phyloP scores from a whole-genome alignment of 371 early-diverging fungal species.

The Mortierella sp. region DNA sequence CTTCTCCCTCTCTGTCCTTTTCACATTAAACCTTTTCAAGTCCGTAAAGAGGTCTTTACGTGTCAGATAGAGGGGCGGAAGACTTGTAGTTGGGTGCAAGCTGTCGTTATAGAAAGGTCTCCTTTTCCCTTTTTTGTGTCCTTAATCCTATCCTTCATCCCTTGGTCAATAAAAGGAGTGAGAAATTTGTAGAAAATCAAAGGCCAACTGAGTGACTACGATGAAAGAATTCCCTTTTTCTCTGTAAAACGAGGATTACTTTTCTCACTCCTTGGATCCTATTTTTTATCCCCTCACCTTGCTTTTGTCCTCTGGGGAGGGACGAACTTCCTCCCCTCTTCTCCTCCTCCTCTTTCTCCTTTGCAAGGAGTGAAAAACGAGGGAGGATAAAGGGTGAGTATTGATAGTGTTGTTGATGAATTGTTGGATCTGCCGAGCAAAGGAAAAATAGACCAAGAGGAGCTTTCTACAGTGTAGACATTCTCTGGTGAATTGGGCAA shows the following conservation, averaged over 20 bases:
- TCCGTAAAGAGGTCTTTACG: background rate
- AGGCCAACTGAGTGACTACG: too few relatives aligned
- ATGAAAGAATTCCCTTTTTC: background rate
- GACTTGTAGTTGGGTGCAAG: background rate
- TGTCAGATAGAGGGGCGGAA: background rate
- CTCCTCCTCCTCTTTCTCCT: background rate
- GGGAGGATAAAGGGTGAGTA: background rate
- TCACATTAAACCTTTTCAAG: background rate
- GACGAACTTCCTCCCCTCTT: background rate
- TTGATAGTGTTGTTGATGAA: background rate
- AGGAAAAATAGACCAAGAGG: background rate
- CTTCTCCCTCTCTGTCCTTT: background rate
- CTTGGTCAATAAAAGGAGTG: constrained; percentile 4
- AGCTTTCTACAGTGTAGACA: too few relatives aligned
- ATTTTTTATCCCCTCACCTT: too few relatives aligned
- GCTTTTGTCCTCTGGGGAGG: too few relatives aligned
- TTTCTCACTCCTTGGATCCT: constrained; percentile 9
- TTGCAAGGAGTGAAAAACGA: background rate
- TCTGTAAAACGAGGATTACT: background rate
- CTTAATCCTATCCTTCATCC: too few relatives aligned
- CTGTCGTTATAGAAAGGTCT: background rate
- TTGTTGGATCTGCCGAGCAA: background rate
- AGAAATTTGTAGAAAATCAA: constrained; percentile 17
- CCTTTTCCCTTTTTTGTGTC: background rate
- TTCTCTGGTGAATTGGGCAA: background rate